Percentiles rank a stretch among this genome's conserved stretches.
phyloP scores from a whole-genome alignment of 2,329 filamentous ascomycete species.

The Leptographium radiaticola region DNA sequence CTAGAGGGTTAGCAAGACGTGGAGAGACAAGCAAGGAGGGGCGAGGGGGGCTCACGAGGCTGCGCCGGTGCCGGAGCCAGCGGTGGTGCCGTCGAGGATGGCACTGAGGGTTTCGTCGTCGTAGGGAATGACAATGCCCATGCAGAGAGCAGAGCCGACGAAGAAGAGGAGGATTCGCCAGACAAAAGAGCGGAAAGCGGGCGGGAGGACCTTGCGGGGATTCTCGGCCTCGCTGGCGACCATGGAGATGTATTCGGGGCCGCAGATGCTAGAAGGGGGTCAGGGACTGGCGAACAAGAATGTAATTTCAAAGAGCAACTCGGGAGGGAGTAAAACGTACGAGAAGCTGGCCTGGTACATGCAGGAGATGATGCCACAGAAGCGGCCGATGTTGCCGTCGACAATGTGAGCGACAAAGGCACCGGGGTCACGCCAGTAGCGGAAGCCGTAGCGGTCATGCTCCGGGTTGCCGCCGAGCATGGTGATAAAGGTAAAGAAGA shows the following conservation, averaged over 20 bases:
- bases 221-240: constrained; percentile 40
- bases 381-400: constrained; percentile 40
- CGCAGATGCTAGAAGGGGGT: constrained; percentile 32
- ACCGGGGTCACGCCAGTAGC: constrained; percentile 28
- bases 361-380: constrained; percentile 51
- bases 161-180: constrained; percentile 55
- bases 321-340: constrained; percentile 8
- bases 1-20: neutral
- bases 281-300: neutral
- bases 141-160: constrained; percentile 48
- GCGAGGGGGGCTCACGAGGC: constrained; percentile 26
- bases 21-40: neutral
- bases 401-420: constrained; percentile 40
- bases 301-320: neutral
- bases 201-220: constrained; percentile 44
- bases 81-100: constrained; percentile 32
- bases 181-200: constrained; percentile 53
- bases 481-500: constrained; percentile 27
- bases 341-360: constrained; percentile 46
- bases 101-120: constrained; percentile 41
- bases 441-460: constrained; percentile 22
- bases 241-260: constrained; percentile 47
- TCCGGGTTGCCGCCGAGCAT: constrained; percentile 30
- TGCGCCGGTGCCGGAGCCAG: constrained; percentile 38
- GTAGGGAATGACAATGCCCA: constrained; percentile 50